Percentiles rank a stretch among this genome's conserved stretches.
Conservation (phyloP, 2,329 filamentous ascomycete species). For the Neonectria punicea region DNA sequence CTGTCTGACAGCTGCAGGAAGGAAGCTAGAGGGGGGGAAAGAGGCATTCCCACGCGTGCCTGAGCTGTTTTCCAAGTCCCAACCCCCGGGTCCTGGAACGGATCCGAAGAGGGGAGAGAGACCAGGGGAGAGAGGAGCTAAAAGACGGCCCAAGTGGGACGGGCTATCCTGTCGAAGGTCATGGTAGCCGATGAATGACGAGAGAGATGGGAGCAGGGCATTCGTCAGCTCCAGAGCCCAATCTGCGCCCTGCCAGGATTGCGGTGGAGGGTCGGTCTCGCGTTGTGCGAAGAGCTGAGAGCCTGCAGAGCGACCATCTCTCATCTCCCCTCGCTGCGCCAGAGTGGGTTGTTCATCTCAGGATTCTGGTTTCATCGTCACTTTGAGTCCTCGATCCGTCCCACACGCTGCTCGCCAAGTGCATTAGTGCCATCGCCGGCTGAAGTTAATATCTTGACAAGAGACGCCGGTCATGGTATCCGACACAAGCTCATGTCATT, state of each 20-base stretch:
- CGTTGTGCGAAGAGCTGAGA: background rate
- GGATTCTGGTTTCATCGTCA: conserved; percentile 2
- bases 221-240: conserved; percentile 1
- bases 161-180: background rate
- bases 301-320: background rate
- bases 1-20: conserved; percentile 5
- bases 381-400: background rate
- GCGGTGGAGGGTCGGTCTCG: background rate
- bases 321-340: background rate
- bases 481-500: background rate
- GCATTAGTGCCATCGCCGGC: background rate
- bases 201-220: background rate
- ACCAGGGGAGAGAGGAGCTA: background rate
- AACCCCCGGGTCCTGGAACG: background rate
- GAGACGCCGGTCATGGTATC: background rate
- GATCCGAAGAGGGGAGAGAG: background rate
- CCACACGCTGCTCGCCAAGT: background rate
- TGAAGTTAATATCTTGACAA: background rate
- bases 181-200: background rate
- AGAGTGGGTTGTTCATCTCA: background rate
- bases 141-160: conserved; percentile 1
- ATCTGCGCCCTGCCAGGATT: background rate
- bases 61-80: background rate
- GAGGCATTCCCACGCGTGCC: background rate
- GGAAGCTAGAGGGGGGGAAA: background rate